Evolutionary conservation across 305 asterid genomes (phyloP), one percentile per base, ranked within the genome.

Genomic region (Ajuga reptans): DNA sequence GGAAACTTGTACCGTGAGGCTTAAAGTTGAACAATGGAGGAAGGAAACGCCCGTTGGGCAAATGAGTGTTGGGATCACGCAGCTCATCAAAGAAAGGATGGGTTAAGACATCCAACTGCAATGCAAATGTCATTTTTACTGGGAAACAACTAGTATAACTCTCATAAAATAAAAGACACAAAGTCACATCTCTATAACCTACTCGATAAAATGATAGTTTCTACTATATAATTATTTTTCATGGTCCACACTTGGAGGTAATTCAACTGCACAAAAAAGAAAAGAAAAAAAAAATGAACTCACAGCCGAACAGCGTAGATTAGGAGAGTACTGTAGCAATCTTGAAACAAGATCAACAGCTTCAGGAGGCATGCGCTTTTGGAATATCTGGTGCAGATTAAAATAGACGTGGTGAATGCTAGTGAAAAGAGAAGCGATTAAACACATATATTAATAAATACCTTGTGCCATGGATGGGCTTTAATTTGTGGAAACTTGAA

Each of bases 301-400:
- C 78, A 89, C 95, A 83, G 96, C 95, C 34, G 91, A 60, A 82
- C 86, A 83, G 36, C 95, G 92, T 57, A 89, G 81, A 78, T 84
- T 82, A 74, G 96, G 96, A 64, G 96, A 89, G 79, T 89, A 89
- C 33, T 89, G 96, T 9, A 89, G 93, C 68, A 89, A 83, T 72
- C 96, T 85, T 55, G 95, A 89, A 72, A 89, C 92, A 68, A 88
- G 86, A 53, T 53, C 59, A 53, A 2, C 59, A 21, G 59, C 59
- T 34, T 53, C 59, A 5, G 37, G 59, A 53, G 96, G 93, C 89
- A 87, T 84, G 73, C 88, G 91, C 79, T 89, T 87, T 37, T 84
- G 87, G 79, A 89, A 89, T 83, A 89, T 86, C 95, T 89, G 85
- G 58, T 53, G 55, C 62, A 50, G 57, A 80, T 71, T 39, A 58